phyloP scores from a whole-genome alignment of 1,139 yeast genomes.

The Taphrina deformans region DNA sequence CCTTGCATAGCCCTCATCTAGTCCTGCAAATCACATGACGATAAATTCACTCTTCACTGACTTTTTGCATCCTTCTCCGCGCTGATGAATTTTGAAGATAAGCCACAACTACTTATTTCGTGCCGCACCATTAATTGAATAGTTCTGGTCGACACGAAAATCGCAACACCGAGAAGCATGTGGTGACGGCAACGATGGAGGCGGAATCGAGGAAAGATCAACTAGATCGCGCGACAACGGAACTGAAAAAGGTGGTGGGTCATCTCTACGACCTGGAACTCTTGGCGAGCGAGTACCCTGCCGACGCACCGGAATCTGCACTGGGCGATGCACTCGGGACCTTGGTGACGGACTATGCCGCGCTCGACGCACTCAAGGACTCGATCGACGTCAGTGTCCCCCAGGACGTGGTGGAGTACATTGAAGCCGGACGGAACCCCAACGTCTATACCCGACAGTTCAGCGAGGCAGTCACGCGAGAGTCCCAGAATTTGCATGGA shows the following conservation, averaged over 20 bases:
- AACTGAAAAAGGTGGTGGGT: background rate
- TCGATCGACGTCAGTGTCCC: background rate
- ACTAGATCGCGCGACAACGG: background rate
- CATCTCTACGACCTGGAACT: constrained; percentile 15
- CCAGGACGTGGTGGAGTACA: constrained; percentile 21
- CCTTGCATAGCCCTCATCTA: constrained; percentile 7
- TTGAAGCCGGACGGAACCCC: constrained; percentile 95
- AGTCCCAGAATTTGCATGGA: constrained; percentile 85
- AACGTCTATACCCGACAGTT: constrained; percentile 95
- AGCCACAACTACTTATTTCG: background rate
- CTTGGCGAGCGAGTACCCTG: constrained; percentile 6
- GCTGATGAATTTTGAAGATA: background rate
- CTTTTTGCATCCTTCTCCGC: too few relatives aligned
- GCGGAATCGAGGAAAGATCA: background rate
- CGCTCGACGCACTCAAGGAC: background rate
- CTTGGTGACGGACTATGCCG: background rate
- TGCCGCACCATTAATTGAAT: too few relatives aligned
- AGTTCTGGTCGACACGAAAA: too few relatives aligned
- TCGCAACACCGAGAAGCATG: too few relatives aligned
- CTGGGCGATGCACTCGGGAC: background rate
- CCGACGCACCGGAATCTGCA: background rate
- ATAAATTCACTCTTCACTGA: background rate
- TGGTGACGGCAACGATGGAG: background rate
- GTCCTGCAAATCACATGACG: background rate
- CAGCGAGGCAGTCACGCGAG: constrained; percentile 83